Percentiles rank a stretch among this genome's conserved stretches.
Evolutionary conservation across 2,329 filamentous ascomycete genomes (phyloP).

Genomic region (Aspergillus sp.): DNA sequence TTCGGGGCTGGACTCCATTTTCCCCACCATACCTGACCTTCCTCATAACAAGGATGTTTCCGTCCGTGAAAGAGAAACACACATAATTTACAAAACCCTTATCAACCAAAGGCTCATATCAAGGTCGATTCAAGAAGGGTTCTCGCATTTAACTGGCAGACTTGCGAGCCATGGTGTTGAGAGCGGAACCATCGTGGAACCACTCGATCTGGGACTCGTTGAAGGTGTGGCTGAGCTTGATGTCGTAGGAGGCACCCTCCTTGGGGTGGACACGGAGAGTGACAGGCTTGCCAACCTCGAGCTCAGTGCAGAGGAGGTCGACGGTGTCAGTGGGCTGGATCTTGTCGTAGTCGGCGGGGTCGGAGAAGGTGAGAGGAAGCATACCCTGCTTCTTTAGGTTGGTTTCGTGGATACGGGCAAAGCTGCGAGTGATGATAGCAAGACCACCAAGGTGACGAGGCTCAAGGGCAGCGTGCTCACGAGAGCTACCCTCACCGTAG

Average conservation of each 20-base stretch:
- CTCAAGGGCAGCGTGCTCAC: conserved; percentile 97
- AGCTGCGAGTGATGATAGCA: conserved; percentile 90
- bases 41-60: conserved; percentile 5
- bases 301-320: conserved; percentile 79
- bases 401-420: conserved; percentile 99
- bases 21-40: conserved; percentile 21
- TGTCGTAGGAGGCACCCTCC: conserved; percentile 71
- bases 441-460: conserved; percentile 94
- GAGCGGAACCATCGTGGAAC: conserved; percentile 96
- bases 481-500: conserved; percentile 95
- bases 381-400: conserved; percentile 99
- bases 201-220: conserved; percentile 97
- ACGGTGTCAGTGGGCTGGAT: conserved; percentile 89
- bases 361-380: conserved; percentile 91
- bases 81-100: conserved; percentile 17
- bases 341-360: conserved; percentile 97
- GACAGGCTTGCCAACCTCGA: conserved; percentile 87
- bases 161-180: conserved; percentile 96
- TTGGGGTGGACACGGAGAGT: conserved; percentile 89
- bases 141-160: conserved; percentile 23
- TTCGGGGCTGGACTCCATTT: conserved; percentile 28
- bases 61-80: conserved; percentile 15
- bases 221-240: conserved; percentile 90
- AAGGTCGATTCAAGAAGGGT: background rate
- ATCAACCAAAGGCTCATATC: conserved; percentile 3